These are phyloP conservation scores for Cryphonectria carpinicola DNA, from an alignment of 2,329 filamentous ascomycete species.

Conservation along the genomic window DNA sequence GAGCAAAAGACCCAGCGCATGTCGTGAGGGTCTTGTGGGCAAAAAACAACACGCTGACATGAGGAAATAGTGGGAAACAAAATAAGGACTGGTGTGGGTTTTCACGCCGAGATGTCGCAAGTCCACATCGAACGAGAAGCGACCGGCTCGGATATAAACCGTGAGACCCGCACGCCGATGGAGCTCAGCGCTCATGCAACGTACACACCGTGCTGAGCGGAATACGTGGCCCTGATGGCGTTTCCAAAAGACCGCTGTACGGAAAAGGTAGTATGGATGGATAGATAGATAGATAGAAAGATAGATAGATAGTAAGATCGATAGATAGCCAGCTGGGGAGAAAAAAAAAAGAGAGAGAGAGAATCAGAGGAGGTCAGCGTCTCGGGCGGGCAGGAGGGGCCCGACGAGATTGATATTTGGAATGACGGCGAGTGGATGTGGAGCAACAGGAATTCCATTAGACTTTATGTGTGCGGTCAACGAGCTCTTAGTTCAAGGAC, in stretches of 20 bases:
- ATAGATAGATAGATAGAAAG: not conserved
- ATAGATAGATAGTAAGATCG: not conserved
- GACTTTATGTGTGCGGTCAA: slow-evolving; percentile 18
- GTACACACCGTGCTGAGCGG: not conserved
- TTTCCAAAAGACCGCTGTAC: not conserved
- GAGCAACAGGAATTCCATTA: slow-evolving; percentile 15
- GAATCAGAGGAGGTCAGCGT: slow-evolving; percentile 13
- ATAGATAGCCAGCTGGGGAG: not conserved
- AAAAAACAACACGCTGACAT: not conserved
- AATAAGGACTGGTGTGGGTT: not conserved
- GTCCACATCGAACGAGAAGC: slow-evolving; percentile 3
- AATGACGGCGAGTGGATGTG: slow-evolving; percentile 26
- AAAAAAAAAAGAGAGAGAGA: not conserved
- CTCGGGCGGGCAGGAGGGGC: slow-evolving; percentile 13
- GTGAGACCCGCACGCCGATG: not conserved
- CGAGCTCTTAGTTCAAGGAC: slow-evolving; percentile 18
- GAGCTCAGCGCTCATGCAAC: not conserved
- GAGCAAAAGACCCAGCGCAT: slow-evolving; percentile 23
- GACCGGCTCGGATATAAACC: slow-evolving; percentile 22
- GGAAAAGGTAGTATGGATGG: not conserved
- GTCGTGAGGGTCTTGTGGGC: slow-evolving; percentile 12
- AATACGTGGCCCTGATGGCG: not conserved
- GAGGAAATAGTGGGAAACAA: not conserved
- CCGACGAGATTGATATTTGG: slow-evolving; percentile 21
- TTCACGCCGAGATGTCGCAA: slow-evolving; percentile 1